Base-by-base conservation (phyloP, 1,284 basidiomycete genomes). In the Tilletia indica region DNA sequence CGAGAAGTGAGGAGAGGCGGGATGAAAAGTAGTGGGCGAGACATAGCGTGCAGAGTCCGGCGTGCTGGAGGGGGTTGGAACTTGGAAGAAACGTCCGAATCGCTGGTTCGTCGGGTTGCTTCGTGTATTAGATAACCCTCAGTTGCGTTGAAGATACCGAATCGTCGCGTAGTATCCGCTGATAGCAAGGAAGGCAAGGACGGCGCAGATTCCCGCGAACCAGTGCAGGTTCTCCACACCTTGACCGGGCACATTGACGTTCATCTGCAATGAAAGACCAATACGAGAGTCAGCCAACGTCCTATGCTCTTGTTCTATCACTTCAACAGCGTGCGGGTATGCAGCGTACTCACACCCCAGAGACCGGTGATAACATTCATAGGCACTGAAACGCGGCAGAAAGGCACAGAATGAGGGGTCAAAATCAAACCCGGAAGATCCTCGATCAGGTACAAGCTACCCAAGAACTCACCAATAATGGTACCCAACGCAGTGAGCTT, bases 401-500 rank as follows among this genome's bases (percentile, higher is more conserved):
- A 21, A 45, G 25, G 25, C 25, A 31, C 6, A 47, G 34, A 42
- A 39, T 16, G 31, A 31, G 6, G 67, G 4, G 19, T 68, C 67
- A 68, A 45, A 19, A 31, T n/a, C 61, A 34, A 31, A 1, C 8
- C 14, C n/a, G 3, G 45, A 21, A 42, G 25, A 31, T 39, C 19
- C 45, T 14, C 4, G n/a, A 14, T 5, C 45, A 21, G 42, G 12
- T 19, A 49, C 3, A 45, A 51, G 67, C 36, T 12, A 49, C 48
- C 45, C 8, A 64, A 38, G 48, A 49, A 69, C 68, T 61, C 45
- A 69, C 68, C 74, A 71, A 99, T 90, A 3, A 99, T 91, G 0
- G 97, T 98, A 89, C 97, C 97, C 51, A 99, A 88, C 8, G 97
- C 97, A 0, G 97, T 99, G 74, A 99, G 88, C 87, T 98, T 98